A percentile compares a stretch with the other conserved stretches of the same genome.
Evolutionary conservation across 1,284 basidiomycete genomes (phyloP).

Genomic region (Puccinia novopanici): DNA sequence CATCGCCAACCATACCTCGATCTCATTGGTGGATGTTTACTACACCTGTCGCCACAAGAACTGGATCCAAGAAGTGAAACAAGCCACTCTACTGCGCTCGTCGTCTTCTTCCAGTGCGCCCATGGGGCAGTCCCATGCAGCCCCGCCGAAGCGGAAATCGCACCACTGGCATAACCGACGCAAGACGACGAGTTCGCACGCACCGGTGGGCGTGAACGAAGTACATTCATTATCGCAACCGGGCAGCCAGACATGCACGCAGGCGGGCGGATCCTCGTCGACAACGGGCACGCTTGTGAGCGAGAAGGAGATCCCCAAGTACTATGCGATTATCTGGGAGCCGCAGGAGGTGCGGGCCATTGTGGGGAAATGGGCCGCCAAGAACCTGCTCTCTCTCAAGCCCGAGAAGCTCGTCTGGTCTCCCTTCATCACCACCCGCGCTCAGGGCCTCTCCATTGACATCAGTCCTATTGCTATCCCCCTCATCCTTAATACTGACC

Average conservation of each 20-base stretch:
- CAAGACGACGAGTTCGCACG: not conserved
- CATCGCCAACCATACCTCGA: slow-evolving; percentile 43
- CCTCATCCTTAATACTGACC: slow-evolving; percentile 28
- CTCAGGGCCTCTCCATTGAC: slow-evolving; percentile 3
- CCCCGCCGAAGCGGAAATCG: not conserved
- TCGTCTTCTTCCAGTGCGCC: not conserved
- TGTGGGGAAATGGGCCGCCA: slow-evolving; percentile 72
- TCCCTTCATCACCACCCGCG: slow-evolving; percentile 69
- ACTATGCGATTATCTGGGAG: slow-evolving; percentile 78
- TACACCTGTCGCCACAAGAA: slow-evolving; percentile 43
- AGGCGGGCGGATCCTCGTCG: not conserved
- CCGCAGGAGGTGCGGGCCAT: slow-evolving; percentile 70
- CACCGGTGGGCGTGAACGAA: not conserved
- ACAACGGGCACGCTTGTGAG: not conserved
- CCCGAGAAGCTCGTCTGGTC: slow-evolving; percentile 92
- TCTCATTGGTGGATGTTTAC: slow-evolving; percentile 32
- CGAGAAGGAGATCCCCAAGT: slow-evolving; percentile 65
- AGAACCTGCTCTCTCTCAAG: slow-evolving; percentile 76
- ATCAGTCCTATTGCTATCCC: slow-evolving; percentile 24
- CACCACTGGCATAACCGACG: slow-evolving; percentile 18
- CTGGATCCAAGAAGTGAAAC: slow-evolving; percentile 29
- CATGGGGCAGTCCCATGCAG: not conserved
- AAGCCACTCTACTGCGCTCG: not conserved
- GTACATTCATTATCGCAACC: not conserved
- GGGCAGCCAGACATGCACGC: not conserved